Percentiles rank a stretch among this genome's conserved stretches.
Evolutionary conservation across 2,329 filamentous ascomycete genomes (phyloP).

Genomic region (Fusarium virguliforme): DNA sequence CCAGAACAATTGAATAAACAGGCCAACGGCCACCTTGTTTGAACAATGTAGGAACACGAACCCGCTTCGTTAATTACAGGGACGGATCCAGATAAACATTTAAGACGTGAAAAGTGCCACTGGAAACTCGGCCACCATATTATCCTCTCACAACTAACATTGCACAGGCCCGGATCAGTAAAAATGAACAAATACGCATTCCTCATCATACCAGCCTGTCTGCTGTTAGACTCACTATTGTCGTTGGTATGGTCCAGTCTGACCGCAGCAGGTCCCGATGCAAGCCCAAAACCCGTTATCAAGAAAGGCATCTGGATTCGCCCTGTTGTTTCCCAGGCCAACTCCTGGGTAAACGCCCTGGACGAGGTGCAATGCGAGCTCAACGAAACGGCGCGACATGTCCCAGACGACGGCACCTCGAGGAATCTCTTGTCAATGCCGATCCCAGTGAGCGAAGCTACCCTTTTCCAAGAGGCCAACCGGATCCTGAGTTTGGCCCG

Average conservation of each 20-base stretch:
- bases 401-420: neutral
- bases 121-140: neutral
- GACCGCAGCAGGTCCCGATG: neutral
- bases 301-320: neutral
- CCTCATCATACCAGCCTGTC: neutral
- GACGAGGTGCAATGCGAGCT: neutral
- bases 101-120: neutral
- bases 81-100: neutral
- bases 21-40: neutral
- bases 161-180: neutral
- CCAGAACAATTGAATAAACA: neutral
- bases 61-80: neutral
- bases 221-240: neutral
- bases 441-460: neutral
- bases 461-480: neutral
- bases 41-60: neutral
- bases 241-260: neutral
- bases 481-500: neutral
- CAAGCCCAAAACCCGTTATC: neutral
- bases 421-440: neutral
- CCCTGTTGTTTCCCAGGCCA: neutral
- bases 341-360: neutral
- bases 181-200: neutral
- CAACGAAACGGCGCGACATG: no score
- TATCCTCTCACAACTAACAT: neutral